Base-by-base conservation (phyloP, 306 rosid species). In the Astragalus membranaceus region DNA sequence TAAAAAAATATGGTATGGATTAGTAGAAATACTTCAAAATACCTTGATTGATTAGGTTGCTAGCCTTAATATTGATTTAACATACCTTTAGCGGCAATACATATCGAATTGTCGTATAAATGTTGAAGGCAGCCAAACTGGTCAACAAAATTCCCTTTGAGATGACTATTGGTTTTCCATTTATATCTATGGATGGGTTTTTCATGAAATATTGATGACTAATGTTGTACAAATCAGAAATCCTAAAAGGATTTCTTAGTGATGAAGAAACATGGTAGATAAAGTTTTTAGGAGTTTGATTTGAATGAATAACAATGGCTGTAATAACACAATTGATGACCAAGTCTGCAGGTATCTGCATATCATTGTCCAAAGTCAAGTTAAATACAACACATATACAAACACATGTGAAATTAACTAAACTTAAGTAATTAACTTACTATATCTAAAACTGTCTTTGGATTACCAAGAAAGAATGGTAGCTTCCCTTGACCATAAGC, bases 301-400 rank as follows among this genome's bases (percentile, higher is more conserved):
- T 58, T n/a, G 79, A 78, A 62, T 51, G 67, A 20, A 49, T 51
- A 5, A 41, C 76, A 41, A 78, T 82, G 8, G 88, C 70, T 16
- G 76, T 15, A 11, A 82, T 55, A 41, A 84, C 70, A 64, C 84
- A 68, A 52, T 82, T 84, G 39, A 72, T 67, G 33, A 82, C 81
- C 82, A 84, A 41, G 23, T 87, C 92, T 30, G 71, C 92, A 1
- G 89, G 92, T 46, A 82, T 75, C 89, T 84, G 64, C 71, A 47
- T 8, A 13, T 26, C 33, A 52, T 44, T 10, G 20, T 17, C 3
- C 20, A 67, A 48, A 49, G 29, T 49, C 37, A 36, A 35, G 47
- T 13, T 58, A 17, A 7, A 51, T 16, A 26, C 30, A 26, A 26
- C 26, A 23, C 2, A 23, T 23, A 23, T 26, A 26, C 30, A 51